Percentiles rank a stretch among this genome's conserved stretches.
phyloP scores from a whole-genome alignment of 257 asterid genomes.

The Nicotiana obtusifolia region DNA sequence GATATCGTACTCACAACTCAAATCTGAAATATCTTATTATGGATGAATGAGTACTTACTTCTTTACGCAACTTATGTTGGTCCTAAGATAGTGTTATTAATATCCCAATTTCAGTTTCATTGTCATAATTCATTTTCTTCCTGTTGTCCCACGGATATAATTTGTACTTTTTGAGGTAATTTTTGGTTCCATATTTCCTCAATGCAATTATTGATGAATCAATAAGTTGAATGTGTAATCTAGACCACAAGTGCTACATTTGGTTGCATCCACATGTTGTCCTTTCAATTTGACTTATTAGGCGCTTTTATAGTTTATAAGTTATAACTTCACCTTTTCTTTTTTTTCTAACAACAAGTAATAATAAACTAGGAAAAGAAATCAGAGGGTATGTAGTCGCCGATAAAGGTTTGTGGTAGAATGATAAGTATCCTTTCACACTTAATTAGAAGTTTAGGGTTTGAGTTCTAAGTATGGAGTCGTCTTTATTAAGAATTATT shows the following conservation, averaged over 20 bases:
- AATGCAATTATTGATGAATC: background rate
- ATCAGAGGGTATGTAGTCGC: too few species aligned
- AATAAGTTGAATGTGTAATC: background rate
- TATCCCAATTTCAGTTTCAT: background rate
- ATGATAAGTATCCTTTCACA: too few species aligned
- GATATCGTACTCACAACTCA: too few species aligned
- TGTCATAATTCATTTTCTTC: background rate
- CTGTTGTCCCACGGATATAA: background rate
- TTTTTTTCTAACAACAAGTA: background rate
- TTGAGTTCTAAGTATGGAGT: too few species aligned
- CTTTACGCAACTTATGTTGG: too few species aligned
- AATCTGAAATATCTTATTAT: too few species aligned
- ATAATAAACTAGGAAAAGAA: background rate
- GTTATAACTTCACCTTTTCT: background rate
- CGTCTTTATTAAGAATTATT: too few species aligned
- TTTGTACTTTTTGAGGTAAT: background rate
- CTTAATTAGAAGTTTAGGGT: fast-evolving
- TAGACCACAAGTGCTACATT: constrained; percentile 4
- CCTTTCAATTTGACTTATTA: background rate
- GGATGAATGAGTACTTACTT: too few species aligned
- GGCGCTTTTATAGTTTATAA: background rate
- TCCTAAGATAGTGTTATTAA: background rate
- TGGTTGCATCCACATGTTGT: background rate
- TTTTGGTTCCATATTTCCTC: background rate
- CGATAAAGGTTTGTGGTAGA: too few species aligned